Evolutionary conservation across 1,284 basidiomycete genomes (phyloP), one percentile per base, ranked within the genome.

Genomic region (Earliella scabrosa): DNA sequence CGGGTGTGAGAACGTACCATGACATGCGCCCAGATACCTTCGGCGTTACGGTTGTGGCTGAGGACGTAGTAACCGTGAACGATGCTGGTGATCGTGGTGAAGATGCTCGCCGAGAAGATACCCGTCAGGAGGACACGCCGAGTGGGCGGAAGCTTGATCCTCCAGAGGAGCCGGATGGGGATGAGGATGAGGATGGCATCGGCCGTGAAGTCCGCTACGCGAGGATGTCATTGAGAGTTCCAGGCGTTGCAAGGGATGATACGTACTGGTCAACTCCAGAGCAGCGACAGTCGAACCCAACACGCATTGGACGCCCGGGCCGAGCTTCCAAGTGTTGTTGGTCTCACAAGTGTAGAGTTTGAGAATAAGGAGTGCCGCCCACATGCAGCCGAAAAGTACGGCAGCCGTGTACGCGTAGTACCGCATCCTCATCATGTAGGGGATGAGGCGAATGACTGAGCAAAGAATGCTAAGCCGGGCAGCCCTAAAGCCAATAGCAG

Each of bases 381-480:
- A 71, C 66, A 69, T 67, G 9, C 60, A 32, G 10, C 63, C 52
- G 50, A 71, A 69, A 2, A 66, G 45, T 2, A 58, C 43, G 4
- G 60, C 61, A 24, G 46, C 57, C 20, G 50, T 41, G 45, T 66
- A 54, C 13, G 69, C 48, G 32, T 62, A 56, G 14, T 45, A 34
- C 24, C 64, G 60, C 39, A 70, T 45, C 13, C 36, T 49, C 61
- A 69, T 63, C 13, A 67, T 50, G 29, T 46, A 43, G 2, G 71
- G 69, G 11, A 68, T 71, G 34, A 72, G 62, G 29, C 69, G 57
- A 26, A 71, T 65, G 21, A 69, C 63, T 3, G 71, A 66, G 41
- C 60, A 63, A 9, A 72, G 58, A n/a, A 71, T 66, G 63, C 68
- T 69, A 62, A 71, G 63, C 46, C 71, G 69, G 5, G 67, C 58